A percentile compares a stretch with the other conserved stretches of the same genome.
Evolutionary conservation across 208 protist species (phyloP).

Genomic region (Blechomonas ayalai): DNA sequence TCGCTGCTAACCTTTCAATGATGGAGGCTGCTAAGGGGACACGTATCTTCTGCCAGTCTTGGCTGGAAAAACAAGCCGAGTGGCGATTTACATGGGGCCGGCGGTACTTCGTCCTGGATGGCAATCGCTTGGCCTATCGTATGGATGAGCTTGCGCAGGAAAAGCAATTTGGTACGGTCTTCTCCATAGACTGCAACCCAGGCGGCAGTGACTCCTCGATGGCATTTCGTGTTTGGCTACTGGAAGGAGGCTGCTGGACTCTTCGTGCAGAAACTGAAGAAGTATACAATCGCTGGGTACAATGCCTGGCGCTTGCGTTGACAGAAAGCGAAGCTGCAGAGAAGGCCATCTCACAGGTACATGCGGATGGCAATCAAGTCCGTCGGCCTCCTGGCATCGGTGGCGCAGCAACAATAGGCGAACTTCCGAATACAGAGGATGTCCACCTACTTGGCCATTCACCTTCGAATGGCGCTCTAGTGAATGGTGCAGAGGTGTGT

Average conservation of each 20-base stretch:
- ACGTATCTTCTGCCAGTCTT: conserved; percentile 6
- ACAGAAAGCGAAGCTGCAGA: no score
- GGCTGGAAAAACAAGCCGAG: conserved; percentile 72
- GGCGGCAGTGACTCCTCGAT: conserved; percentile 13
- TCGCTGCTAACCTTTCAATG: no score
- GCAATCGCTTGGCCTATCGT: conserved; percentile 50
- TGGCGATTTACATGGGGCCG: conserved; percentile 68
- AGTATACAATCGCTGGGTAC: conserved; percentile 38
- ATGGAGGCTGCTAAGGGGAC: not conserved
- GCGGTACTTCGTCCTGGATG: conserved; percentile 52
- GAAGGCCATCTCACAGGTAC: no score
- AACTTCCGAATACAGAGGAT: no score
- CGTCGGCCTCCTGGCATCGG: no score
- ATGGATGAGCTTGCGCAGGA: conserved; percentile 31
- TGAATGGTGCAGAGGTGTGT: no score
- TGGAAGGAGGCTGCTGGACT: conserved; percentile 65
- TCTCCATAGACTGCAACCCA: conserved; percentile 30
- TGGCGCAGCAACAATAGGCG: conserved; percentile 8
- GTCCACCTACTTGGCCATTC: no score
- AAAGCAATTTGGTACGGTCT: conserved; percentile 44
- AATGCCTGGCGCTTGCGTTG: conserved; percentile 21
- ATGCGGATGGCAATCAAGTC: no score
- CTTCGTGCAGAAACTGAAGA: conserved; percentile 36
- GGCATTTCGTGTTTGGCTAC: conserved; percentile 57
- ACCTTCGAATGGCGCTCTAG: no score